Percentiles rank a stretch among this genome's conserved stretches.
Conservation (phyloP, 192 early-diverging fungal species). For the Dissophora ornata region DNA sequence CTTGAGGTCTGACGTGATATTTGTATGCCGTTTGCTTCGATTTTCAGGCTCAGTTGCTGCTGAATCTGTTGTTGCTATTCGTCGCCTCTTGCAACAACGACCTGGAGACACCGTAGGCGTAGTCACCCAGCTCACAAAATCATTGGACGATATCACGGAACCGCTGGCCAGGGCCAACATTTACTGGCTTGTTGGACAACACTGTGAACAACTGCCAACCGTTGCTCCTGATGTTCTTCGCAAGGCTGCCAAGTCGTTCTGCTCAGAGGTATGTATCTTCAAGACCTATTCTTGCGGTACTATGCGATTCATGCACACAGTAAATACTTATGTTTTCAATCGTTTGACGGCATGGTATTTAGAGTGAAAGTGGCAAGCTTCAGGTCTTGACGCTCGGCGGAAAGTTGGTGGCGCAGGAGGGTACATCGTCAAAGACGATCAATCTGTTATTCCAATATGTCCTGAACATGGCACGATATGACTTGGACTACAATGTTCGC, state of each 20-base stretch:
- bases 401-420: conserved; percentile 68
- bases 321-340: background rate
- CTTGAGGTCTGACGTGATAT: too few species aligned
- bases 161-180: conserved; percentile 86
- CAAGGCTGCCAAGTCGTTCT: conserved; percentile 71
- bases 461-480: conserved; percentile 90
- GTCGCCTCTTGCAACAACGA: conserved; percentile 70
- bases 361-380: conserved; percentile 79
- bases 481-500: conserved; percentile 88
- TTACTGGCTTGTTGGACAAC: conserved; percentile 88
- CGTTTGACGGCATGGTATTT: conserved; percentile 30
- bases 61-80: conserved; percentile 81
- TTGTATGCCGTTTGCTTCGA: too few species aligned
- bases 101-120: conserved; percentile 58
- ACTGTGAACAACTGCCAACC: conserved; percentile 70
- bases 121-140: conserved; percentile 68
- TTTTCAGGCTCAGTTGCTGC: conserved; percentile 77
- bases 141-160: conserved; percentile 71
- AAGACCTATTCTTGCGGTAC: background rate
- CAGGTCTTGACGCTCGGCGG: conserved; percentile 86
- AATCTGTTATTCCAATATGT: conserved; percentile 75
- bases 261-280: conserved; percentile 52
- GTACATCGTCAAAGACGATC: conserved; percentile 48
- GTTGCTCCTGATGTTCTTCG: conserved; percentile 88
- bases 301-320: too few species aligned